Percentiles rank a stretch among this genome's conserved stretches.
Evolutionary conservation across 805 yeast genomes (phyloP).

Genomic region (Lipomyces starkeyi): DNA sequence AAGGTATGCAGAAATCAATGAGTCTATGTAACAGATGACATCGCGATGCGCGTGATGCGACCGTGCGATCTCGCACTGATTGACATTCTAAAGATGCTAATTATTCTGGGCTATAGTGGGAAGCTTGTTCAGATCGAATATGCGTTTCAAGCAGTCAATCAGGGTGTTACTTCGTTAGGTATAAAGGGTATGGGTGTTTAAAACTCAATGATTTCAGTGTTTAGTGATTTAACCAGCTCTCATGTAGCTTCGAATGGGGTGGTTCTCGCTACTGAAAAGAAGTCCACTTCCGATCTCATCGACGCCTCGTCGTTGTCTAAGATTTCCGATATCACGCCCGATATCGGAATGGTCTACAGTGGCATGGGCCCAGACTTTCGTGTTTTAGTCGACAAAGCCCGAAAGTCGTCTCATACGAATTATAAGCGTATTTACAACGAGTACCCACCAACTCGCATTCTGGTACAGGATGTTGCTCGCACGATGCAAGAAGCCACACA

Average conservation of each 20-base stretch:
- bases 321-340: constrained; percentile 85
- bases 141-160: constrained; percentile 95
- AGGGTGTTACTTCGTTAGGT: constrained; percentile 96
- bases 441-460: constrained; percentile 93
- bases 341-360: constrained; percentile 93
- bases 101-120: constrained; percentile 63
- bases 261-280: constrained; percentile 95
- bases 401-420: constrained; percentile 90
- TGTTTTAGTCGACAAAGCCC: constrained; percentile 88
- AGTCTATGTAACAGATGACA: not conserved
- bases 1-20: constrained; percentile 58
- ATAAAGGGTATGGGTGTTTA: constrained; percentile 56
- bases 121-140: constrained; percentile 97
- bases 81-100: not conserved
- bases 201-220: not conserved
- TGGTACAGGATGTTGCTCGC: constrained; percentile 93
- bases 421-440: constrained; percentile 94
- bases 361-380: constrained; percentile 99
- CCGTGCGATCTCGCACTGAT: not conserved
- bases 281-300: constrained; percentile 77
- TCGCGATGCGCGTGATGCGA: not conserved
- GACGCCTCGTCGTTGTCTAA: constrained; percentile 77
- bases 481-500: constrained; percentile 99
- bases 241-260: constrained; percentile 85
- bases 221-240: not conserved